Conservation (phyloP, 306 rosid genomes). For the Aeschynomene evenia region DNA sequence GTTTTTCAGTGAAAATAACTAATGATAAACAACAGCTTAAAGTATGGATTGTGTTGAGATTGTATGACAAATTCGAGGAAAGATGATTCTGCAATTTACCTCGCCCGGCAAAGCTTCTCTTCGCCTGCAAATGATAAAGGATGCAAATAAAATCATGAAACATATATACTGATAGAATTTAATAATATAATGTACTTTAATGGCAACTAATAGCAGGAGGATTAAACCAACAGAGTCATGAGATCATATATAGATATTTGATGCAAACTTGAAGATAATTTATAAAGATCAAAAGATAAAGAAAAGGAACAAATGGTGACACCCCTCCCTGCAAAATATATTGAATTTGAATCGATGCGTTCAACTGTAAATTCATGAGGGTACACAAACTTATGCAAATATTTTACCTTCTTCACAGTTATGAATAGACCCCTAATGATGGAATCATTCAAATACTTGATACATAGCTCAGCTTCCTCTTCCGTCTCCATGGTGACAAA, state of each 20-base stretch:
- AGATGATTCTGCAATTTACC: constrained; percentile 25
- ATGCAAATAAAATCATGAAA: constrained; percentile 12
- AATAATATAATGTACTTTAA: background rate
- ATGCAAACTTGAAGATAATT: too few relatives aligned
- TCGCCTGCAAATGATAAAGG: constrained; percentile 44
- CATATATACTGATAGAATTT: background rate
- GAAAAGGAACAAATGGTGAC: background rate
- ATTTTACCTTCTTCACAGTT: constrained; percentile 52
- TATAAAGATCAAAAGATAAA: background rate
- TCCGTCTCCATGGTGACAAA: constrained; percentile 55
- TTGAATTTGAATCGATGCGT: too few relatives aligned
- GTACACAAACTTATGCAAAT: background rate
- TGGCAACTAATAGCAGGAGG: too few relatives aligned
- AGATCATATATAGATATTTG: too few relatives aligned
- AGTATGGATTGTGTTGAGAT: background rate
- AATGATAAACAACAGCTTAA: background rate
- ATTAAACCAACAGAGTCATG: too few relatives aligned
- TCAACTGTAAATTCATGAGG: too few relatives aligned
- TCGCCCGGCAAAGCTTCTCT: constrained; percentile 48
- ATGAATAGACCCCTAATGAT: constrained; percentile 50
- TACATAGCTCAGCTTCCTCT: constrained; percentile 48
- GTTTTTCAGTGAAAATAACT: background rate
- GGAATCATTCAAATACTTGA: constrained; percentile 43
- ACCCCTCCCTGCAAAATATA: too few relatives aligned
- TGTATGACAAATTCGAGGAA: background rate